Conservation (phyloP, 2,329 filamentous ascomycete species). For the Calonectria pseudoreteaudii region DNA sequence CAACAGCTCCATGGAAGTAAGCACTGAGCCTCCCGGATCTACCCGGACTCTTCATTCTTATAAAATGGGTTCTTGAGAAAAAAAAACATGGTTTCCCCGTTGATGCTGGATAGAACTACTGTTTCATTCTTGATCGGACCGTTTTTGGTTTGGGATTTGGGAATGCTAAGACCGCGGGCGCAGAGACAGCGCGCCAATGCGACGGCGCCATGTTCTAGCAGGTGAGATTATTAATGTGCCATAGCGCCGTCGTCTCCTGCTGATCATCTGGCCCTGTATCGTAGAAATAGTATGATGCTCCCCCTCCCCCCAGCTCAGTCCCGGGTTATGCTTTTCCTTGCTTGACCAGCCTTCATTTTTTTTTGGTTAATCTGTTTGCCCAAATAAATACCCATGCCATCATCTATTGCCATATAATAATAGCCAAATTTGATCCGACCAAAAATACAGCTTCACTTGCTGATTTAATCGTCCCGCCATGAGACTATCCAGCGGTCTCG, state of each 20-base stretch:
- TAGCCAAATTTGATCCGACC: background rate
- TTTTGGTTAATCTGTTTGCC: background rate
- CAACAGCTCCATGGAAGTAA: background rate
- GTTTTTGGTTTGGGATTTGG: background rate
- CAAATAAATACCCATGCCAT: background rate
- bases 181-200: background rate
- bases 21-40: background rate
- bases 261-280: background rate
- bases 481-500: conserved; percentile 14
- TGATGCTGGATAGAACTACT: background rate
- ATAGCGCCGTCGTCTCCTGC: background rate
- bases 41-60: background rate
- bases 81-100: background rate
- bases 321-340: background rate
- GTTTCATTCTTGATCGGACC: background rate
- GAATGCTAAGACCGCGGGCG: background rate
- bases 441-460: background rate
- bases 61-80: background rate
- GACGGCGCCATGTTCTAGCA: background rate
- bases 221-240: conserved; percentile 4
- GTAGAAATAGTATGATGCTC: background rate
- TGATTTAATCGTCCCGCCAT: background rate
- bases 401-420: background rate
- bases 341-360: background rate
- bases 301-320: background rate